These are phyloP conservation scores for Endocarpon pusillum DNA, from an alignment of 495 filamentous ascomycete genomes.

Conservation along the genomic window DNA sequence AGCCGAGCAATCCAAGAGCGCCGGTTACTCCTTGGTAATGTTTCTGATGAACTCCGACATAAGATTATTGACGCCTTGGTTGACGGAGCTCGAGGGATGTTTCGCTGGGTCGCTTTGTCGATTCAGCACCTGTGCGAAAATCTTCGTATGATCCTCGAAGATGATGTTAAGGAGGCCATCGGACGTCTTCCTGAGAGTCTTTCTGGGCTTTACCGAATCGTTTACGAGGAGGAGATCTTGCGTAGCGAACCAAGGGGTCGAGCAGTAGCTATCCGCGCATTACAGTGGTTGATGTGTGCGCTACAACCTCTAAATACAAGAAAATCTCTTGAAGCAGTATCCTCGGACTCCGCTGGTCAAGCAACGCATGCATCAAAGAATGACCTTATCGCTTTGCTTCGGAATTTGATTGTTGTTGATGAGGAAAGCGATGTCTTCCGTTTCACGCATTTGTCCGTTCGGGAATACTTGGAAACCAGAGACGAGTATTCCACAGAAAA, in stretches of 20 bases:
- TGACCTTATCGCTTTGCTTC: not conserved
- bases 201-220: not conserved
- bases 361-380: not conserved
- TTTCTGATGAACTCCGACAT: constrained; percentile 7
- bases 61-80: not conserved
- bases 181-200: not conserved
- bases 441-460: not conserved
- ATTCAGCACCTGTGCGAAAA: not conserved
- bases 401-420: not conserved
- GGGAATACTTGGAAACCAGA: not conserved
- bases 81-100: not conserved
- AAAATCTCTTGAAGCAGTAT: not conserved
- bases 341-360: not conserved
- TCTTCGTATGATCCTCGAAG: not conserved
- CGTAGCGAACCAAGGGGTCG: not conserved
- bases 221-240: not conserved
- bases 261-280: not conserved
- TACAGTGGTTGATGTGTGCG: not conserved
- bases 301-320: too few relatives aligned
- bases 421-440: not conserved
- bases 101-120: not conserved
- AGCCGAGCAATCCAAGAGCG: too few relatives aligned
- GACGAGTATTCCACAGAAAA: not conserved
- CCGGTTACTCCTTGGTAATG: too few relatives aligned
- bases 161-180: not conserved